These are phyloP conservation scores for Thelonectria blattea DNA, from an alignment of 2,329 filamentous ascomycete genomes.

Conservation along the genomic window DNA sequence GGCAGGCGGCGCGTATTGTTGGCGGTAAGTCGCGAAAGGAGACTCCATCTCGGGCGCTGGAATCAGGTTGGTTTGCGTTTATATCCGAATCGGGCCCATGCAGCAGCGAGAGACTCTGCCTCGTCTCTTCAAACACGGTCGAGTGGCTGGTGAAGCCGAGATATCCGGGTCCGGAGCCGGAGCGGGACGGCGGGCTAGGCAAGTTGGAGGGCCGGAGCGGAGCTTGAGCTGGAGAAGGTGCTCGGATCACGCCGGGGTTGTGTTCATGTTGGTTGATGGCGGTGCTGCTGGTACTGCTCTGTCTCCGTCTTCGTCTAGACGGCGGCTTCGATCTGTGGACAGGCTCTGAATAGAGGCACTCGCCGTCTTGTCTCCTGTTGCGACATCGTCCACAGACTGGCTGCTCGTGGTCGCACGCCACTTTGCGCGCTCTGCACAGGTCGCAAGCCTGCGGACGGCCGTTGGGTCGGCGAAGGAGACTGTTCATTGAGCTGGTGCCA, in stretches of 20 bases:
- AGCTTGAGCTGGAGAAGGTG: not conserved
- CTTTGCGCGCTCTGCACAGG: slow-evolving; percentile 23
- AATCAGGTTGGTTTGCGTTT: not conserved
- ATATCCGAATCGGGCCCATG: not conserved
- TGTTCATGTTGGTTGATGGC: too few relatives aligned
- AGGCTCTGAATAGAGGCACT: slow-evolving; percentile 17
- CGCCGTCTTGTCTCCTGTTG: slow-evolving; percentile 3
- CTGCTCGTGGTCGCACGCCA: slow-evolving; percentile 45
- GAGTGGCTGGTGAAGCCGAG: slow-evolving; percentile 26
- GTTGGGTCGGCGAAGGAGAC: slow-evolving; percentile 16
- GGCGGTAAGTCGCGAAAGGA: slow-evolving; percentile 7
- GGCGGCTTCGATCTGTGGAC: not conserved
- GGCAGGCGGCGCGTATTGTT: slow-evolving; percentile 7
- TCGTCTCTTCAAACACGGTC: slow-evolving; percentile 9
- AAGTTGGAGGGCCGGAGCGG: not conserved
- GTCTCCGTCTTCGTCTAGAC: not conserved
- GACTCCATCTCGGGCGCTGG: not conserved
- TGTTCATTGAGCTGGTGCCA: not conserved
- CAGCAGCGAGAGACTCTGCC: slow-evolving; percentile 8
- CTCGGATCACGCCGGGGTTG: too few relatives aligned
- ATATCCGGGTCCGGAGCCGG: slow-evolving; percentile 8
- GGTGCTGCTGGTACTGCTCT: not conserved
- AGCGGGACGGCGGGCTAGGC: not conserved
- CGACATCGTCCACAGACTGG: slow-evolving; percentile 45
- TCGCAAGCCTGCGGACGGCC: slow-evolving; percentile 23